These are phyloP conservation scores for Gastroboletus turbinatus DNA, from an alignment of 1,284 basidiomycete species.

Conservation along the genomic window DNA sequence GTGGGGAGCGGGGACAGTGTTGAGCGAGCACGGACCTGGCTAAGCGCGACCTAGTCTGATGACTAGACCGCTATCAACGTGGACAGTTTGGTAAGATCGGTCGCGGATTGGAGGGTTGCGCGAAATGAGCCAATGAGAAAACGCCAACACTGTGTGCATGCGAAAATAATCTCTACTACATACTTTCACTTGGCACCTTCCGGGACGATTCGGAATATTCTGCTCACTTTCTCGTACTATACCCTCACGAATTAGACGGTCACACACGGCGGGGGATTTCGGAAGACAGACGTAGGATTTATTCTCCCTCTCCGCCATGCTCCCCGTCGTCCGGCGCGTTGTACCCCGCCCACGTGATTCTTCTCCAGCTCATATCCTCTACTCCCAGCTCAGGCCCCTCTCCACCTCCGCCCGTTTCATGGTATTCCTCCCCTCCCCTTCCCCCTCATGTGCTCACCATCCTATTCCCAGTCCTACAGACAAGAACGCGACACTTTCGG, in stretches of 20 bases:
- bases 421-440: conserved; percentile 35
- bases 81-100: too few relatives aligned
- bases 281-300: conserved; percentile 5
- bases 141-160: too few relatives aligned
- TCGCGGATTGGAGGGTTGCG: too few relatives aligned
- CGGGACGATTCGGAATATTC: too few relatives aligned
- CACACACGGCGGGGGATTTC: conserved; percentile 21
- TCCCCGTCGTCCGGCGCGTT: conserved; percentile 13
- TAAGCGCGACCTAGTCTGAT: background rate
- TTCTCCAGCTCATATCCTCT: background rate
- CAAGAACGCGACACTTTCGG: conserved; percentile 88
- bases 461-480: conserved; percentile 52
- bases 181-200: too few relatives aligned
- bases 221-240: too few relatives aligned
- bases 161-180: too few relatives aligned
- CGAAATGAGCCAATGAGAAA: too few relatives aligned
- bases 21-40: background rate
- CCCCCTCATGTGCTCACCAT: background rate
- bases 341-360: conserved; percentile 28
- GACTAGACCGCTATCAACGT: too few relatives aligned
- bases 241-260: too few relatives aligned
- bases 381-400: conserved; percentile 25
- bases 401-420: conserved; percentile 44
- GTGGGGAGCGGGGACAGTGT: background rate
- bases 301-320: conserved; percentile 16